These are phyloP conservation scores for Haberlea rhodopensis DNA, from an alignment of 257 asterid species.

Conservation along the genomic window DNA sequence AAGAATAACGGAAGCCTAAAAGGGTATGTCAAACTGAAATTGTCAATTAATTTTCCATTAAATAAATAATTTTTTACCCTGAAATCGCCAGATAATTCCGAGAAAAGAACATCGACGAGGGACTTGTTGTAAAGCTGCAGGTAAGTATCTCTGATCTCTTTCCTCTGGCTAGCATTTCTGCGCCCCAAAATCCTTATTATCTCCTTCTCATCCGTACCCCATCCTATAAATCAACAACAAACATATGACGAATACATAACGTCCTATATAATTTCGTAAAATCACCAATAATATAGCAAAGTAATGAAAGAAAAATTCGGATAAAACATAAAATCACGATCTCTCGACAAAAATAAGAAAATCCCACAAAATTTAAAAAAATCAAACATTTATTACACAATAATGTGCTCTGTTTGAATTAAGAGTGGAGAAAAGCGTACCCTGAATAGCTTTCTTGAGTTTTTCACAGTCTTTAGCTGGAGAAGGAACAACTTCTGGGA, in stretches of 20 bases:
- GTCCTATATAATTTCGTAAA: constrained; percentile 2
- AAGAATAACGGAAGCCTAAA: too few relatives aligned
- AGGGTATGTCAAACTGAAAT: too few relatives aligned
- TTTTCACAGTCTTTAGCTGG: constrained; percentile 60
- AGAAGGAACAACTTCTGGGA: constrained; percentile 58
- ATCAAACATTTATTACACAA: too few relatives aligned
- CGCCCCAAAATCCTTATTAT: constrained; percentile 57
- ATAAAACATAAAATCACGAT: background rate
- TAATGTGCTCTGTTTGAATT: background rate
- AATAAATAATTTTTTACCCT: constrained; percentile 38
- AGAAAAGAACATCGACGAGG: constrained; percentile 45
- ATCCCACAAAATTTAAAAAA: background rate
- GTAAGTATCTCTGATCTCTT: constrained; percentile 55
- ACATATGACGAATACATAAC: constrained; percentile 19
- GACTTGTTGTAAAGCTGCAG: constrained; percentile 54
- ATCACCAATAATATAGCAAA: background rate
- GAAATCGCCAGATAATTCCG: constrained; percentile 80
- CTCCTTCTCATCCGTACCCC: constrained; percentile 69
- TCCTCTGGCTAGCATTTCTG: constrained; percentile 64
- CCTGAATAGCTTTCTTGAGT: constrained; percentile 53
- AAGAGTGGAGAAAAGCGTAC: constrained; percentile 27
- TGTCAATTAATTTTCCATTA: background rate
- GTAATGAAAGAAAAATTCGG: background rate
- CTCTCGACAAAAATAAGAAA: background rate
- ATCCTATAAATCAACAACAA: constrained; percentile 43